Evolutionary conservation across 371 early-diverging fungal species (phyloP).

Genomic region (Aphelidium insulamus): DNA sequence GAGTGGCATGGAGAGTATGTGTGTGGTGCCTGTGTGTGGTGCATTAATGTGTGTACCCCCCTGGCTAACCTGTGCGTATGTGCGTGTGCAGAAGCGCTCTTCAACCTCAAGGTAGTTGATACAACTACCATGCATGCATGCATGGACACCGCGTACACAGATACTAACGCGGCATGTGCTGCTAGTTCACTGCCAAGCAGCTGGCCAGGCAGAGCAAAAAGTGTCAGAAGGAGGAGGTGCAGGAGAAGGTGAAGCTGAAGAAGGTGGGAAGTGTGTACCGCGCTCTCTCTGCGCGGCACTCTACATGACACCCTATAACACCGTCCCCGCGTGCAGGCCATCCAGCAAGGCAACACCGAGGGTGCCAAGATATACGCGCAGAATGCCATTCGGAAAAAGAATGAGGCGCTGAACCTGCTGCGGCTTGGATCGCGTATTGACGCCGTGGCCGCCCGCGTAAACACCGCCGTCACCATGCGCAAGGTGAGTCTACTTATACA

Average conservation of each 20-base stretch:
- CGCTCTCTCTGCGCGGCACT: not conserved
- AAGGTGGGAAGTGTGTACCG: constrained; percentile 23
- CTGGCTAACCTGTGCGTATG: no score
- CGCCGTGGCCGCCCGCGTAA: constrained; percentile 73
- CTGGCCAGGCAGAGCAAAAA: constrained; percentile 62
- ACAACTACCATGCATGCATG: no score
- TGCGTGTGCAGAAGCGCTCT: no score
- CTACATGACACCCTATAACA: not conserved
- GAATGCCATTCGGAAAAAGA: constrained; percentile 94
- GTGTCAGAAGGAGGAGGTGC: constrained; percentile 57
- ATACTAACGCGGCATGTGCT: no score
- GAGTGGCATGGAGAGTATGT: no score
- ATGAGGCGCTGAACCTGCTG: constrained; percentile 66
- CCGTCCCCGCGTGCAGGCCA: constrained; percentile 28
- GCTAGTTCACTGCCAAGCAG: constrained; percentile 79
- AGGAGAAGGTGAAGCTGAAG: constrained; percentile 65
- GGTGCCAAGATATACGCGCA: constrained; percentile 82
- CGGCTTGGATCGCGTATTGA: constrained; percentile 74
- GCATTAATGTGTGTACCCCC: no score
- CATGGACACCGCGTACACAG: no score
- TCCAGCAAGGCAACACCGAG: constrained; percentile 79
- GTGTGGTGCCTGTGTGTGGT: no score
- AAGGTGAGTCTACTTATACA: constrained; percentile 16
- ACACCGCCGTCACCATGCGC: constrained; percentile 88
- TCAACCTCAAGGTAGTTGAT: no score